These are phyloP conservation scores for Chimonanthus salicifolius DNA, from an alignment of 164 flowering plant genomes.

Conservation along the genomic window DNA sequence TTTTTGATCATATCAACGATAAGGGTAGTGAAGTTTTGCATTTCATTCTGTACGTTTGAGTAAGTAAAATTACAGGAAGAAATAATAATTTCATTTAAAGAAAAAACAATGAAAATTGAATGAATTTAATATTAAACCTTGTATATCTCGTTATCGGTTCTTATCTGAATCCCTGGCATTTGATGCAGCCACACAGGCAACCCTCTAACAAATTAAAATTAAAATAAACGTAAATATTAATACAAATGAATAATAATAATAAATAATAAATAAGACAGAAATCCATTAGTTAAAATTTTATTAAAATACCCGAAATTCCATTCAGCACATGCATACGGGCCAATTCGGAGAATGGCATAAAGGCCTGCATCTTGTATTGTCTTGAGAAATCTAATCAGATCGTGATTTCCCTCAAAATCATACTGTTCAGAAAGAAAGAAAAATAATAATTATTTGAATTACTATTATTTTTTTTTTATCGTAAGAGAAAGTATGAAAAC, in stretches of 20 bases:
- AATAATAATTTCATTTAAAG: not conserved
- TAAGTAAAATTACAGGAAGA: slow-evolving; percentile 40
- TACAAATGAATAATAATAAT: not conserved
- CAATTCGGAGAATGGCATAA: slow-evolving; percentile 55
- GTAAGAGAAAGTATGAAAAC: not conserved
- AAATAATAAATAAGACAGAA: not conserved
- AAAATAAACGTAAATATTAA: not conserved
- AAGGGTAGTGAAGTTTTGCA: slow-evolving; percentile 11
- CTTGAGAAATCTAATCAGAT: slow-evolving; percentile 56
- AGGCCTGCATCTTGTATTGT: slow-evolving; percentile 52
- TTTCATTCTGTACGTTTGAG: slow-evolving; percentile 8
- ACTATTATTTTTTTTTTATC: too few species aligned
- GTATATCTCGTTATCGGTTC: slow-evolving; percentile 34
- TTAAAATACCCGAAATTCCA: slow-evolving; percentile 69
- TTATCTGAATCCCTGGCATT: slow-evolving; percentile 30
- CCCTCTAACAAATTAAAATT: not conserved
- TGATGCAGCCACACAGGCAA: slow-evolving; percentile 45
- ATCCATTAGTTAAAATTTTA: not conserved
- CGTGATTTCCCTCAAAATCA: slow-evolving; percentile 49
- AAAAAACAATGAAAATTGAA: not conserved
- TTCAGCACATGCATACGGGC: slow-evolving; percentile 75
- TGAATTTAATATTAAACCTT: slow-evolving; percentile 21
- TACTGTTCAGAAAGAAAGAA: slow-evolving; percentile 13
- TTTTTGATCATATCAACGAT: slow-evolving; percentile 13
- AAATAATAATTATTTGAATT: too few species aligned